A percentile compares a stretch with the other conserved stretches of the same genome.
These are phyloP conservation scores for Halocafeteria seosinensis DNA, from an alignment of 108 stramenopile genomes.

Conservation along the genomic window DNA sequence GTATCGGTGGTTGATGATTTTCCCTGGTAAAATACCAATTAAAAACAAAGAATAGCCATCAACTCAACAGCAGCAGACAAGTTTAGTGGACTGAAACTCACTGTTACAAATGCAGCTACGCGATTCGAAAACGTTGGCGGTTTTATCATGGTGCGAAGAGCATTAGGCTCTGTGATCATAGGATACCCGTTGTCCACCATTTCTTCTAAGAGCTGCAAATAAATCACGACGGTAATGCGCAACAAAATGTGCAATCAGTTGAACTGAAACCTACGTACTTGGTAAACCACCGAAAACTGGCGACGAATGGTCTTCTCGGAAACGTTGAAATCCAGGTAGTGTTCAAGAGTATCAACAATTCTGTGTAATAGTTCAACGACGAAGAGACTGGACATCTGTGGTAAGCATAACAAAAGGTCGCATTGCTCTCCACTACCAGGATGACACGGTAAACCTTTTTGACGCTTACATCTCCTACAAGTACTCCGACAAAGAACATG, in stretches of 20 bases:
- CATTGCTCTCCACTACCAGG: too few species aligned
- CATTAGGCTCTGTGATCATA: constrained; percentile 92
- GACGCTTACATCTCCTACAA: constrained; percentile 64
- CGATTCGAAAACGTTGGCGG: constrained; percentile 11
- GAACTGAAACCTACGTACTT: too few species aligned
- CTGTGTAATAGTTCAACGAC: constrained; percentile 87
- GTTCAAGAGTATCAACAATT: constrained; percentile 69
- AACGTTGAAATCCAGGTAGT: constrained; percentile 86
- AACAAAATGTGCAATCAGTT: too few species aligned
- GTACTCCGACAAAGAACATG: constrained; percentile 67
- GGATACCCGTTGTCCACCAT: constrained; percentile 96
- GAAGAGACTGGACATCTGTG: constrained; percentile 63
- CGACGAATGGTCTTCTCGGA: too few species aligned
- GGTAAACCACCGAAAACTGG: too few species aligned
- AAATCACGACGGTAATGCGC: constrained; percentile 85
- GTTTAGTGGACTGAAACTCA: too few species aligned
- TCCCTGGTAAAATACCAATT: too few species aligned
- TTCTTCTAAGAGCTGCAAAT: constrained; percentile 89
- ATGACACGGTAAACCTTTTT: too few species aligned
- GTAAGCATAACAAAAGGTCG: too few species aligned
- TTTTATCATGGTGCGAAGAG: constrained; percentile 84
- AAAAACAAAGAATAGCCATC: background rate
- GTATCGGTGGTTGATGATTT: constrained; percentile 23
- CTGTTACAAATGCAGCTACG: constrained; percentile 18
- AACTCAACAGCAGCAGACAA: too few species aligned